phyloP scores from a whole-genome alignment of 2,329 filamentous ascomycete genomes.

The Tolypocladium nubicola region DNA sequence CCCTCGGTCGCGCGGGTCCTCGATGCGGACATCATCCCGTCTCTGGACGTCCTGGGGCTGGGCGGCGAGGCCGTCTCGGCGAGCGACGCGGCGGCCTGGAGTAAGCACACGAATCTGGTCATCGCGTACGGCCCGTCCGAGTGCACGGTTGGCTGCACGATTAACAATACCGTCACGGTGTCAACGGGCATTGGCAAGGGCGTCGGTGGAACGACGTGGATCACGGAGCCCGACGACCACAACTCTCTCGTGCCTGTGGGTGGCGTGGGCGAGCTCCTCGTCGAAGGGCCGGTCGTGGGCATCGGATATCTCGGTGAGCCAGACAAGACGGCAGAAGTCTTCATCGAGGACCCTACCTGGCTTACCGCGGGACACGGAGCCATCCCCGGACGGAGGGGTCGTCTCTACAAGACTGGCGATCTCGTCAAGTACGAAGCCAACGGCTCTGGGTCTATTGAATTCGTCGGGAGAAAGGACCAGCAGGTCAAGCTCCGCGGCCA shows the following conservation, averaged over 20 bases:
- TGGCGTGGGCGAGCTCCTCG: slow-evolving; percentile 39
- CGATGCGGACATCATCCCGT: slow-evolving; percentile 33
- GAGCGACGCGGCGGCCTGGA: slow-evolving; percentile 37
- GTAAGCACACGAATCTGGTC: slow-evolving; percentile 32
- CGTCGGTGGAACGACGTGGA: slow-evolving; percentile 37
- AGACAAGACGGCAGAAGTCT: slow-evolving; percentile 45
- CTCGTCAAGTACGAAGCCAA: slow-evolving; percentile 43
- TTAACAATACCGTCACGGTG: slow-evolving; percentile 30
- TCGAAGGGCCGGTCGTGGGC: slow-evolving; percentile 51
- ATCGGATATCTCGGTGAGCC: slow-evolving; percentile 50
- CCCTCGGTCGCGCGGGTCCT: slow-evolving; percentile 38
- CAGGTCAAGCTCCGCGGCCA: slow-evolving; percentile 59
- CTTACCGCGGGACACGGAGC: slow-evolving; percentile 26
- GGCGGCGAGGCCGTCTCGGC: slow-evolving; percentile 43
- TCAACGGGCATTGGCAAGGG: slow-evolving; percentile 37
- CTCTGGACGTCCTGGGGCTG: slow-evolving; percentile 34
- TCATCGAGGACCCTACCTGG: slow-evolving; percentile 46
- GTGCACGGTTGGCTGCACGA: slow-evolving; percentile 41
- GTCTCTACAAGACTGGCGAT: slow-evolving; percentile 51
- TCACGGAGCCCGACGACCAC: slow-evolving; percentile 37
- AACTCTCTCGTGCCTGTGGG: slow-evolving; percentile 36
- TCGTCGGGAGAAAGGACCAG: slow-evolving; percentile 54
- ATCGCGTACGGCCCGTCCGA: slow-evolving; percentile 45
- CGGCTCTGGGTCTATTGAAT: slow-evolving; percentile 42
- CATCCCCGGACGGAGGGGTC: slow-evolving; percentile 25